Evolutionary conservation across 768 basidiomycete genomes (phyloP), one percentile per base, ranked within the genome.

Genomic region (Pisolithus marmoratus): DNA sequence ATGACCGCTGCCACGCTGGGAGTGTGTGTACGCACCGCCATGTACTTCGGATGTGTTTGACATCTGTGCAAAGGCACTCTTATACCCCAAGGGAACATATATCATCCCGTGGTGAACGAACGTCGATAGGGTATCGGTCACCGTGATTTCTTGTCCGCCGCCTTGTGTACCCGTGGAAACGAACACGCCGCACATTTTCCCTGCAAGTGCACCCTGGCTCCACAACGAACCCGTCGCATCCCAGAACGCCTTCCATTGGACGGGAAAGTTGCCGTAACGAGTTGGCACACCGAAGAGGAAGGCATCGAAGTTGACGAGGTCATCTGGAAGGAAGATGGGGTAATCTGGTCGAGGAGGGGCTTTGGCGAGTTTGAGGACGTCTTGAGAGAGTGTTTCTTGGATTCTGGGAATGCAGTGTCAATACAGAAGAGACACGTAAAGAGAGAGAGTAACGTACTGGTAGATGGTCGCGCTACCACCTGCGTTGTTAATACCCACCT

Each of bases 321-420:
- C 22, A 0, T 31, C 49, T 14, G 50, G 34, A 3, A 49, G 15
- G 5, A 67, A 49, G 49, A 90, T 63, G 11, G 88, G 87, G 69
- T 90, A 90, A 59, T 79, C 72, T 46, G 82, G 79, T 64, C 86
- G 88, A 12, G 85, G 68, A 5, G 84, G 81, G 1, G 88, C 90
- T 60, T 81, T 71, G 78, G 94, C 80, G 65, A 79, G 78, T 49
- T 67, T 67, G 52, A 93, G 73, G 49, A 94, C 66, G 24, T 90
- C 87, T 17, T 78, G 67, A 2, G 85, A 68, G 51, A 95, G 84
- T 17, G 90, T 95, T 71, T 95, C 93, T 52, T 87, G 72, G 56
- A 94, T 80, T 65, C 87, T 90, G 26, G 11, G 22, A 4, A 8
- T 1, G 15, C 7, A 27, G 4, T 14, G 56, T 11, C 38, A 47